Conservation (phyloP, 345 rosid species). For the Acer saccharum region DNA sequence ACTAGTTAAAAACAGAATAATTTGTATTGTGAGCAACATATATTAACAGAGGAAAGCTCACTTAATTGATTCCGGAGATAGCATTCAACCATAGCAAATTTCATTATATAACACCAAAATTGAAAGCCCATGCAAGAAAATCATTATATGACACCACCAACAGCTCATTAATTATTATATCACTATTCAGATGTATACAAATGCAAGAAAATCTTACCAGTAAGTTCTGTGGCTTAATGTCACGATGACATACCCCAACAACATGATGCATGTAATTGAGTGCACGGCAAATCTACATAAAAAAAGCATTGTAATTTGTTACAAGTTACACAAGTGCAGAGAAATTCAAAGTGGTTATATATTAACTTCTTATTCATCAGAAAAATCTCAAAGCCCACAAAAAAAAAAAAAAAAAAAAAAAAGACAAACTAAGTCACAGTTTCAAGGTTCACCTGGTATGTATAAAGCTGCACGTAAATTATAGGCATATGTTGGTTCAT, state of each 20-base stretch:
- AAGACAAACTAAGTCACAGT: background rate
- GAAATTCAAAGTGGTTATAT: background rate
- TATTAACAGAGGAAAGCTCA: background rate
- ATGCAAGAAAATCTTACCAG: slow-evolving; percentile 56
- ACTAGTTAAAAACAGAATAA: background rate
- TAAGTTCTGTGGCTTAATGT: slow-evolving; percentile 96
- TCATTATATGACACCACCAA: background rate
- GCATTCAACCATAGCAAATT: background rate
- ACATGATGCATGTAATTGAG: slow-evolving; percentile 90
- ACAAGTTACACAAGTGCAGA: background rate
- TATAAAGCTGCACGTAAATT: slow-evolving; percentile 72
- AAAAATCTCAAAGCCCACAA: slow-evolving; percentile 1
- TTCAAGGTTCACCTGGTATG: slow-evolving; percentile 60
- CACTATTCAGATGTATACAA: background rate
- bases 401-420: background rate
- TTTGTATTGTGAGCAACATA: background rate
- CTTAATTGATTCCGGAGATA: background rate
- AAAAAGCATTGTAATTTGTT: slow-evolving; percentile 15
- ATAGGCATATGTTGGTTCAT: slow-evolving; percentile 63
- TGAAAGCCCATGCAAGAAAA: background rate
- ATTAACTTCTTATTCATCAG: background rate
- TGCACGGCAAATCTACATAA: slow-evolving; percentile 84
- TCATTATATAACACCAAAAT: background rate
- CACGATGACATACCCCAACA: slow-evolving; percentile 94
- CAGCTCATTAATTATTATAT: background rate